Percentiles rank a stretch among this genome's conserved stretches.
phyloP scores from a whole-genome alignment of 495 filamentous ascomycete species.

The Hyaloscypha variabilis region DNA sequence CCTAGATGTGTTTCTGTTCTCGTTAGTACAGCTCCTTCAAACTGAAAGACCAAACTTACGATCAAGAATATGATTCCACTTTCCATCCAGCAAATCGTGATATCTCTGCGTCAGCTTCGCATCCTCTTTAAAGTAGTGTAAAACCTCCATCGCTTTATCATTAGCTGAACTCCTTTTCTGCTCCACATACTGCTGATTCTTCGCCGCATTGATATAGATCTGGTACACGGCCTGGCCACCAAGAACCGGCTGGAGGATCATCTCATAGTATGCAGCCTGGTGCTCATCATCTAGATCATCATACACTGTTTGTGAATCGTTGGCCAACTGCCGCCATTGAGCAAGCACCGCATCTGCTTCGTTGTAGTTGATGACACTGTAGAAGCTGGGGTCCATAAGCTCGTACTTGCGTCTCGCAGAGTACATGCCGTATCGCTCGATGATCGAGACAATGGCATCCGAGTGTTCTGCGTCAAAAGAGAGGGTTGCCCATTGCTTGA shows the following conservation, averaged over 20 bases:
- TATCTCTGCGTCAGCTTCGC: constrained; percentile 61
- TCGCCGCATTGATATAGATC: constrained; percentile 62
- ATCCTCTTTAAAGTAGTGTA: constrained; percentile 65
- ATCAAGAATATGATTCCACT: constrained; percentile 77
- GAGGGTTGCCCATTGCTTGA: constrained; percentile 57
- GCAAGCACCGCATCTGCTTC: constrained; percentile 66
- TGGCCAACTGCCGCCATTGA: constrained; percentile 62
- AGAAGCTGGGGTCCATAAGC: constrained; percentile 63
- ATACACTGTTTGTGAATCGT: constrained; percentile 58
- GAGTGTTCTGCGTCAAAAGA: constrained; percentile 59
- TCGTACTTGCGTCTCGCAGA: constrained; percentile 70
- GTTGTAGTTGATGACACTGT: constrained; percentile 69
- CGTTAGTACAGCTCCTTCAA: not conserved
- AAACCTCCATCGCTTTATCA: constrained; percentile 55
- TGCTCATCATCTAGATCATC: constrained; percentile 47
- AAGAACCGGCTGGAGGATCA: constrained; percentile 67
- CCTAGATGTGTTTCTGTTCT: constrained; percentile 52
- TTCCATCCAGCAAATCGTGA: constrained; percentile 64
- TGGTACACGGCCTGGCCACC: constrained; percentile 63
- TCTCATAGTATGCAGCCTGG: constrained; percentile 68
- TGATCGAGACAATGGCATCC: constrained; percentile 52
- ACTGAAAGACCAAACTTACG: constrained; percentile 36
- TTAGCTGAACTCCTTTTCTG: constrained; percentile 72
- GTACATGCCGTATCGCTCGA: constrained; percentile 64
- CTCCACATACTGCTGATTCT: constrained; percentile 62